Conservation (phyloP, 441 rosid genomes). For the Viola pubescens region DNA sequence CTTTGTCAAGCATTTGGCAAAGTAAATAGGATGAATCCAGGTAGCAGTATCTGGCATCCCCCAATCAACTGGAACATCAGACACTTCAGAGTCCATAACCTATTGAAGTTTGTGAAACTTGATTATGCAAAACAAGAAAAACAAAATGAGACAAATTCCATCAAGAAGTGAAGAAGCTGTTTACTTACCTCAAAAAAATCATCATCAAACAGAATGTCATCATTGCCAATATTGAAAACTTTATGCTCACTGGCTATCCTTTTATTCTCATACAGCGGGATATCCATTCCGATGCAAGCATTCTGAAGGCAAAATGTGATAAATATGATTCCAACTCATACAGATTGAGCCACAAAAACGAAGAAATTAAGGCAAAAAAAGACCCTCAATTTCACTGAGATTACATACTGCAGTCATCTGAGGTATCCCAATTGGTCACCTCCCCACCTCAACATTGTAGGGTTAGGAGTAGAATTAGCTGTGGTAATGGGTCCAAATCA, state of each 20-base stretch:
- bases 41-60: slow-evolving; percentile 70
- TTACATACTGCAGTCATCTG: background rate
- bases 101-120: slow-evolving; percentile 21
- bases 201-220: slow-evolving; percentile 48
- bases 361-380: background rate
- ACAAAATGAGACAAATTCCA: slow-evolving; percentile 7
- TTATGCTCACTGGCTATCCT: slow-evolving; percentile 42
- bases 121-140: slow-evolving; percentile 8
- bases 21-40: slow-evolving; percentile 71
- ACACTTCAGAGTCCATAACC: slow-evolving; percentile 60
- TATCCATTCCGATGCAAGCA: slow-evolving; percentile 76
- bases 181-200: slow-evolving; percentile 63
- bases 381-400: background rate
- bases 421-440: no score
- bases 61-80: slow-evolving; percentile 67
- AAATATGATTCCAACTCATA: slow-evolving; percentile 13
- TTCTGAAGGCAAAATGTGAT: slow-evolving; percentile 40
- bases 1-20: slow-evolving; percentile 74
- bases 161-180: slow-evolving; percentile 15
- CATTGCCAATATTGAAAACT: slow-evolving; percentile 38
- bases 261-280: slow-evolving; percentile 46
- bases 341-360: slow-evolving; percentile 3
- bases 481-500: no score
- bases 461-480: no score
- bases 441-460: no score